Evolutionary conservation across 2,329 filamentous ascomycete genomes (phyloP), one percentile per base, ranked within the genome.

Genomic region (Phyllosticta citribraziliensis): DNA sequence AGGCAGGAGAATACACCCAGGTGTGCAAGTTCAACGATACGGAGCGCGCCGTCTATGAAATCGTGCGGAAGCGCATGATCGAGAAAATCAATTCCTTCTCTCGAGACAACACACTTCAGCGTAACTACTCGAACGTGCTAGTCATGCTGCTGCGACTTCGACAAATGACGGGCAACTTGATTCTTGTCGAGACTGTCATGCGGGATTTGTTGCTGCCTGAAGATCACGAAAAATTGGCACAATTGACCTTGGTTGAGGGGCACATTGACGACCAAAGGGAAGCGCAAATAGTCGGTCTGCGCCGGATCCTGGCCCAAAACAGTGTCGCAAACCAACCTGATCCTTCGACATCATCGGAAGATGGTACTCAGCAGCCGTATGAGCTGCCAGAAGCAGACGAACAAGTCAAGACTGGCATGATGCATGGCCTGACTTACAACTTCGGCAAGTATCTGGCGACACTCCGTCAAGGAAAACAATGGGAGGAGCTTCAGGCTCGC

Each of bases 1-100:
- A 71, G 14, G 78, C 83, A 0, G 71, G 71, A 8, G 74, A 81
- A 57, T 67, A 66, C 1, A 76, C 76, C 0, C 65, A 76, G 4
- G 69, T 67, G 63, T 70, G 82, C 0, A 66, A 79, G 0, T 83
- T 85, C 68, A 82, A 80, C 14, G 63, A 72, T 0, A 73, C 82
- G 0, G 83, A 86, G 67, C 72, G 75, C 1, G 71, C 73, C 2
- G 75, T 86, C 33, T 85, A 85, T 63, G 72, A 79, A 1, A 79
- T 82, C 55, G 79, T 85, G 1, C 70, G 71, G 3, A 62, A 68
- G 9, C 71, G 77, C 14, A 79, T 80, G 62, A 66, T 77, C 10
- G 62, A 69, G 14, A 68, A 73, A 35, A 76, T 82, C 68, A 78
- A 79, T 58, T 63, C 60, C 22, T 68, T 64, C 62, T 57, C 70